phyloP scores from a whole-genome alignment of 1,284 basidiomycete genomes.

The Rhodotorula sp. region DNA sequence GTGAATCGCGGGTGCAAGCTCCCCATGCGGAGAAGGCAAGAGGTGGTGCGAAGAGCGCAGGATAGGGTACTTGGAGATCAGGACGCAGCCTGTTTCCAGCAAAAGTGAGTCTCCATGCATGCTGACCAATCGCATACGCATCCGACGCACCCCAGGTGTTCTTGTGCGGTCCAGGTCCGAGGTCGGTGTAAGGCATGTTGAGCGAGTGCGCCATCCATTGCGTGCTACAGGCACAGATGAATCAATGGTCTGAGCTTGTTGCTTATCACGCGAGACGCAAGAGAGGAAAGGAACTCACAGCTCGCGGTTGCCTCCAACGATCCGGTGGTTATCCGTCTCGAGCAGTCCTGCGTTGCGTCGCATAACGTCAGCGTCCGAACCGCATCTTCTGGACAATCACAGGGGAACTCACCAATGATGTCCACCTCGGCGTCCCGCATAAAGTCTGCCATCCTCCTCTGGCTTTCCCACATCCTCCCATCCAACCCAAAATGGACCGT shows the following conservation, averaged over 20 bases:
- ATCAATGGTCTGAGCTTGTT: no score
- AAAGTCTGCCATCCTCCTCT: constrained; percentile 70
- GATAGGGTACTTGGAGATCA: constrained; percentile 90
- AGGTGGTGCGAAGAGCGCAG: constrained; percentile 84
- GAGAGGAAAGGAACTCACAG: constrained; percentile 56
- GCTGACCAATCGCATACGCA: not conserved
- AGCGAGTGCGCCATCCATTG: constrained; percentile 43
- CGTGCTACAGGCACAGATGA: constrained; percentile 21
- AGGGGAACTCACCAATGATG: constrained; percentile 43
- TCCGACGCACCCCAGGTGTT: constrained; percentile 65
- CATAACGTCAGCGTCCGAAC: not conserved
- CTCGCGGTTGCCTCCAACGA: constrained; percentile 85
- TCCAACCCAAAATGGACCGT: constrained; percentile 70
- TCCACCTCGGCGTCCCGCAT: constrained; percentile 53
- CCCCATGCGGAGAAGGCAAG: constrained; percentile 78
- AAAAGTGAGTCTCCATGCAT: not conserved
- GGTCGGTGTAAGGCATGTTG: constrained; percentile 49
- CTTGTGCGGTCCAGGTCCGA: constrained; percentile 45
- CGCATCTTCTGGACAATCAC: not conserved
- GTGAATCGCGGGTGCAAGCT: constrained; percentile 88
- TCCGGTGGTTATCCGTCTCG: constrained; percentile 80
- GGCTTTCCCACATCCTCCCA: constrained; percentile 65
- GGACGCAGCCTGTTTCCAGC: constrained; percentile 56
- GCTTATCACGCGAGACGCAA: no score
- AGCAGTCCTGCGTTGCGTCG: constrained; percentile 59